These are phyloP conservation scores for Amanita polypyramis DNA, from an alignment of 768 basidiomycete genomes.

Conservation along the genomic window DNA sequence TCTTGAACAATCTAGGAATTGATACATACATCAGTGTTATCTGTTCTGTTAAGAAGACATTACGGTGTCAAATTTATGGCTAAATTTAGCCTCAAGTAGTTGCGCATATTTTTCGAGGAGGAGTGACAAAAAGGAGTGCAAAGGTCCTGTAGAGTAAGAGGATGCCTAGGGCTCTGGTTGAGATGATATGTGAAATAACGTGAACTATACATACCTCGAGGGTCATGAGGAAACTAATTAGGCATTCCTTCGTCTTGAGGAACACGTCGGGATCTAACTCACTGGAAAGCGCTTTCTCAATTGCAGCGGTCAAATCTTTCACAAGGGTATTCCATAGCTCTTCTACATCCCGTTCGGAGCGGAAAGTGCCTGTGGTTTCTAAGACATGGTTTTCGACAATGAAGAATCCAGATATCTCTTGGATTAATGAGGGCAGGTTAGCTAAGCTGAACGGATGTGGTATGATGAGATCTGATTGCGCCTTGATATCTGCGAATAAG, in stretches of 20 bases:
- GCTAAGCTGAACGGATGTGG: slow-evolving; percentile 58
- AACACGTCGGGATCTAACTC: slow-evolving; percentile 79
- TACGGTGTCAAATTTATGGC: slow-evolving; percentile 72
- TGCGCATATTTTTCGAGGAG: slow-evolving; percentile 86
- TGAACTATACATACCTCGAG: slow-evolving; percentile 54
- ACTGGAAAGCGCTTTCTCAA: slow-evolving; percentile 59
- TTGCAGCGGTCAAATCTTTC: slow-evolving; percentile 56
- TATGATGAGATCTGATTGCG: slow-evolving; percentile 94
- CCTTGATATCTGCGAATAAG: slow-evolving; percentile 33
- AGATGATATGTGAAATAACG: not conserved
- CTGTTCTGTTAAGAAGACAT: slow-evolving; percentile 13
- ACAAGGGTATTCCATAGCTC: slow-evolving; percentile 91
- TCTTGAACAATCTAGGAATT: slow-evolving; percentile 58
- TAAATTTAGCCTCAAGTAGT: slow-evolving; percentile 74
- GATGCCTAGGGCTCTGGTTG: slow-evolving; percentile 47
- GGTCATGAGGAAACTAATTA: slow-evolving; percentile 84
- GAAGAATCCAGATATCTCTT: slow-evolving; percentile 96
- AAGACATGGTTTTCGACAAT: slow-evolving; percentile 92
- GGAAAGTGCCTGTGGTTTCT: slow-evolving; percentile 78
- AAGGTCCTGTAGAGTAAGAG: slow-evolving; percentile 71
- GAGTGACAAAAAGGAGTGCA: slow-evolving; percentile 77
- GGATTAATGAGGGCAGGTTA: slow-evolving; percentile 66
- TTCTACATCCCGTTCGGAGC: slow-evolving; percentile 86
- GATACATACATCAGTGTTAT: not conserved
- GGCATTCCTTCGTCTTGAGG: slow-evolving; percentile 70